Evolutionary conservation across 495 filamentous ascomycete genomes (phyloP), one percentile per base, ranked within the genome.

Genomic region (Penicillium psychrofluorescens): DNA sequence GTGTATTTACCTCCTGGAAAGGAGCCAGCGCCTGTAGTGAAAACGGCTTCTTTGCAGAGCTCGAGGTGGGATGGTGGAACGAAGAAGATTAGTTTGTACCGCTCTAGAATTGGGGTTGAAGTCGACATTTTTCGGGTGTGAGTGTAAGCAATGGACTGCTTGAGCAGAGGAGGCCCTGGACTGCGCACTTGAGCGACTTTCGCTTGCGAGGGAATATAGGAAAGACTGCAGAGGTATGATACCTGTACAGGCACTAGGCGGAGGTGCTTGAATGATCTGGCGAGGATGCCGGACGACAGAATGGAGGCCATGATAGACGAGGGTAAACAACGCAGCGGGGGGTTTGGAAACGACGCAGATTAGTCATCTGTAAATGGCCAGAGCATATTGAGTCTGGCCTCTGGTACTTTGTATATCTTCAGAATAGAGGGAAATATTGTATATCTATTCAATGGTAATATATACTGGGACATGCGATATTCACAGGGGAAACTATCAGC

Each of bases 41-140:
- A 75, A 41, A 75, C 50, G 35, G 70, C 70, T 35, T 71, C 63
- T 48, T 74, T 75, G 49, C 67, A 72, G 10, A 48, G 29, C 31
- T 74, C 66, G 13, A 63, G 48, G 45, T 68, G 54, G 15, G 58
- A 44, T 33, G 61, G 52, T 1, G 71, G 71, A 11, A 72, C 71
- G 44, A 61, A 71, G 61, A 74, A 75, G 47, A 74, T 45, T 22
- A 75, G 70, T 34, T 74, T 75, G 61, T 71, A 75, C 47, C 70
- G 70, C 43, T 61, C 58, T 29, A 56, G 49, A 8, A 35, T 0
- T 7, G 38, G 27, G 33, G 55, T 37, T 10, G 49, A 40, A 29
- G 54, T 39, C 8, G 52, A 48, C 50, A 53, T 53, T 6, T 11
- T 43, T 28, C 48, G 33, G 38, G 2, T 9, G n/a, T 10, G 32